Conservation (phyloP, 768 basidiomycete genomes). For the Leccinellum rugosiceps region DNA sequence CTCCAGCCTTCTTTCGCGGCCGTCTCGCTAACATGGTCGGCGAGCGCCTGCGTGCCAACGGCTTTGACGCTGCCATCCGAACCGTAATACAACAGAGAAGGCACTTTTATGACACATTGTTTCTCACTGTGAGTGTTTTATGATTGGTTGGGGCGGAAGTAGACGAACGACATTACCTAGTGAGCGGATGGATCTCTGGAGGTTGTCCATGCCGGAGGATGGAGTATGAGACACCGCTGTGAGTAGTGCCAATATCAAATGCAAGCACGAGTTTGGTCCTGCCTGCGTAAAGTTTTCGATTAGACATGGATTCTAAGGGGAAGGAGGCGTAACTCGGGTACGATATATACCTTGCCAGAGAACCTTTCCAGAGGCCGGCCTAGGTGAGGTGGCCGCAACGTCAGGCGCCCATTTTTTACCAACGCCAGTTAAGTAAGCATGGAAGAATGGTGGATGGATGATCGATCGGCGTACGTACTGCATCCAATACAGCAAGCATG, state of each 20-base stretch:
- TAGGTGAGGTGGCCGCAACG: background rate
- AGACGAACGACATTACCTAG: background rate
- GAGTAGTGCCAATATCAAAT: constrained; percentile 48
- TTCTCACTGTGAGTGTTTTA: constrained; percentile 16
- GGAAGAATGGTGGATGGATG: no score
- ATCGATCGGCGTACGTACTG: no score
- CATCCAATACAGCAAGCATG: no score
- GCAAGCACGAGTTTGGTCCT: constrained; percentile 38
- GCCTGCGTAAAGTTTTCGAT: constrained; percentile 4
- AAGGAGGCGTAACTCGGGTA: background rate
- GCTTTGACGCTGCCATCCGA: background rate
- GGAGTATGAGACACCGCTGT: constrained; percentile 41
- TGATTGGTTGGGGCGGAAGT: background rate
- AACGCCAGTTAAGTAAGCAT: no score
- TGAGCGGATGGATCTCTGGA: constrained; percentile 11
- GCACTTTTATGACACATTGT: background rate
- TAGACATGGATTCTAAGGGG: constrained; percentile 2
- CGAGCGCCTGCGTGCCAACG: background rate
- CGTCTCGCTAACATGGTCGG: background rate
- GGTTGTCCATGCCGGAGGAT: constrained; percentile 11
- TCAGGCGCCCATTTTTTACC: no score
- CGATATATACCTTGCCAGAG: background rate
- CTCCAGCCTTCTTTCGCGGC: background rate
- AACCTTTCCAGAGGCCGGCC: background rate
- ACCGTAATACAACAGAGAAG: background rate